Evolutionary conservation across 2,329 filamentous ascomycete species (phyloP).

Genomic region (Sarocladium kiliense): DNA sequence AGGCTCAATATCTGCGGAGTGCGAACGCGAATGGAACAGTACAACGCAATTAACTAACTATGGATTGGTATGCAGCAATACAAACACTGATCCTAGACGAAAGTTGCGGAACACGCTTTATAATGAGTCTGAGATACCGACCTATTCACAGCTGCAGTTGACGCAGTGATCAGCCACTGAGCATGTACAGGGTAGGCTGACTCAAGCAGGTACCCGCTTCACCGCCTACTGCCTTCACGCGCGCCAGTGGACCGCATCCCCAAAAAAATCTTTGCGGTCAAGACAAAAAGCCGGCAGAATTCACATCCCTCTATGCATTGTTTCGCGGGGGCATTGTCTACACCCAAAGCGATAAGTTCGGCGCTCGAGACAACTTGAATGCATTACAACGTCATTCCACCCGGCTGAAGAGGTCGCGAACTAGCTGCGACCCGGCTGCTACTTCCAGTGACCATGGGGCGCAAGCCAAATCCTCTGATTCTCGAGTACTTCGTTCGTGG

Average conservation of each 20-base stretch:
- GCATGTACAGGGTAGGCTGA: background rate
- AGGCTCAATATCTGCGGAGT: too few species aligned
- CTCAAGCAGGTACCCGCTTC: background rate
- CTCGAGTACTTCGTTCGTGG: constrained; percentile 85
- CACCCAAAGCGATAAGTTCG: background rate
- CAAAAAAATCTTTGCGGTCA: constrained; percentile 9
- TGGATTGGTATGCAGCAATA: too few species aligned
- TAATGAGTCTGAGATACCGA: too few species aligned
- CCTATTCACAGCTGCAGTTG: too few species aligned
- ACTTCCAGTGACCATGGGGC: constrained; percentile 57
- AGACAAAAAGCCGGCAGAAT: constrained; percentile 8
- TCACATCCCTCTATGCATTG: background rate
- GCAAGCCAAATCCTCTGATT: constrained; percentile 79
- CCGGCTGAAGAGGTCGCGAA: constrained; percentile 1
- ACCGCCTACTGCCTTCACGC: constrained; percentile 4
- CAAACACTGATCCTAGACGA: too few species aligned
- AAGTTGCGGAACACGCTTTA: too few species aligned
- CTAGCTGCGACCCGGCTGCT: constrained; percentile 3
- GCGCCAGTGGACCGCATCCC: background rate
- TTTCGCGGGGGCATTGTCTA: background rate
- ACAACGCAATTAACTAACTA: too few species aligned
- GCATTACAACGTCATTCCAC: background rate
- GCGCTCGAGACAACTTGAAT: background rate
- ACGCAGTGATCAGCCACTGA: too few species aligned
- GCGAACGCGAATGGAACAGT: too few species aligned